phyloP scores from a whole-genome alignment of 1,284 basidiomycete species.

The Vanrija sp. region DNA sequence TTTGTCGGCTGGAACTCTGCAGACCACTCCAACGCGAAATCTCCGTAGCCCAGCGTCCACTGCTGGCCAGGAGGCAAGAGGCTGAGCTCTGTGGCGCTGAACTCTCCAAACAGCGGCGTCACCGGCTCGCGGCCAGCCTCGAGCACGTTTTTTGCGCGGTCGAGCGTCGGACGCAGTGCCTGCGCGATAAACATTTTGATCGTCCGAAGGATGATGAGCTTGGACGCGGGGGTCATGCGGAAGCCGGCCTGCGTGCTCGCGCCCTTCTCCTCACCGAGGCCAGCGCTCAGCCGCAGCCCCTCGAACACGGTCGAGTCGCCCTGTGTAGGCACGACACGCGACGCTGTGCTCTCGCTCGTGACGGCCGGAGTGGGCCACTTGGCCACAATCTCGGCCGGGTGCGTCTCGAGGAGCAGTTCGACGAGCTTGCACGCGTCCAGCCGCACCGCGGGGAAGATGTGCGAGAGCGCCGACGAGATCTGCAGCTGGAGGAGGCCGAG shows the following conservation, averaged over 20 bases:
- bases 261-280: slow-evolving; percentile 44
- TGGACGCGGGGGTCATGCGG: slow-evolving; percentile 28
- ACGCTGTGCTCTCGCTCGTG: background rate
- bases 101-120: slow-evolving; percentile 3
- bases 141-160: too few species aligned
- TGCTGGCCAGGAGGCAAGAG: slow-evolving; percentile 10
- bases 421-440: slow-evolving; percentile 83
- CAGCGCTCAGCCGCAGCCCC: slow-evolving; percentile 42
- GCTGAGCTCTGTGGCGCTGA: slow-evolving; percentile 6
- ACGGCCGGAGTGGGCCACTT: slow-evolving; percentile 58
- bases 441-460: slow-evolving; percentile 90
- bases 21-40: slow-evolving; percentile 12
- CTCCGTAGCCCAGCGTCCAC: slow-evolving; percentile 5
- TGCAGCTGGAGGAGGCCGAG: slow-evolving; percentile 72
- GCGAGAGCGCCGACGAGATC: slow-evolving; percentile 83
- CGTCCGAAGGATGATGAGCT: slow-evolving; percentile 39
- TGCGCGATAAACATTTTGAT: slow-evolving; percentile 36
- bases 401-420: slow-evolving; percentile 68
- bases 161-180: slow-evolving; percentile 16
- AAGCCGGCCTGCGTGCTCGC: slow-evolving; percentile 34
- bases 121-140: background rate
- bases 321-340: background rate
- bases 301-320: slow-evolving; percentile 39
- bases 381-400: slow-evolving; percentile 64
- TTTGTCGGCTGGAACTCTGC: background rate